Evolutionary conservation across 805 yeast genomes (phyloP), one percentile per base, ranked within the genome.

Genomic region (Yarrowia porcina): DNA sequence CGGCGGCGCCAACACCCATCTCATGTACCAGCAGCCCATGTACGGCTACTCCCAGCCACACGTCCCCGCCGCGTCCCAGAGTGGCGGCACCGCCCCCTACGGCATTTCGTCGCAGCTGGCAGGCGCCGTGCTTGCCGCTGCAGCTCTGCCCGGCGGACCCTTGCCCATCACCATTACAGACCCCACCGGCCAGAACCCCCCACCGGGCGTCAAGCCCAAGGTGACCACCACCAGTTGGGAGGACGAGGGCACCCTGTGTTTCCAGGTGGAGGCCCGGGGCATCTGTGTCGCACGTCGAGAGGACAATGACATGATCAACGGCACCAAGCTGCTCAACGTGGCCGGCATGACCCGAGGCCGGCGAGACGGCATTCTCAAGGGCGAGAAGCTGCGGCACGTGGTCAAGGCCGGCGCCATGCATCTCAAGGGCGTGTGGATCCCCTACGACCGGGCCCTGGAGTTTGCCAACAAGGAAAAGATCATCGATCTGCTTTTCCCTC

Each of bases 211-310:
- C 65, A 78, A 80, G 70, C 85, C 86, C 59, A 75, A 82, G 65
- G 90, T 88, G 60, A 87, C 91, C 60, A 88, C 94, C 21, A 88
- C 94, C n/a, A 82, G 87, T 82, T 89, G 96, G 96, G 94, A 89
- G 71, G 96, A 89, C 71, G 96, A 89, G 70, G 86, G 87, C 68
- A 89, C 96, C 0, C 74, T 89, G 60, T 89, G 94, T 71, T 89
- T 88, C 76, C 94, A 88, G 74, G 93, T 89, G 30, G 94, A 88
- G 69, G 92, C 90, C 64, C 84, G 87, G 66, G 88, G 89, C 63
- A 88, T 88, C 47, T 80, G 87, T 17, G 96, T 89, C 20, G 91
- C 89, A 28, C 80, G 96, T 67, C 81, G 96, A 70, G 94, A 90
- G 30, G 94, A 89, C 74, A 87, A 87, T 72, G 86, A 89, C 74